phyloP scores from a whole-genome alignment of 2,329 filamentous ascomycete genomes.

The Huntiella omanensis region DNA sequence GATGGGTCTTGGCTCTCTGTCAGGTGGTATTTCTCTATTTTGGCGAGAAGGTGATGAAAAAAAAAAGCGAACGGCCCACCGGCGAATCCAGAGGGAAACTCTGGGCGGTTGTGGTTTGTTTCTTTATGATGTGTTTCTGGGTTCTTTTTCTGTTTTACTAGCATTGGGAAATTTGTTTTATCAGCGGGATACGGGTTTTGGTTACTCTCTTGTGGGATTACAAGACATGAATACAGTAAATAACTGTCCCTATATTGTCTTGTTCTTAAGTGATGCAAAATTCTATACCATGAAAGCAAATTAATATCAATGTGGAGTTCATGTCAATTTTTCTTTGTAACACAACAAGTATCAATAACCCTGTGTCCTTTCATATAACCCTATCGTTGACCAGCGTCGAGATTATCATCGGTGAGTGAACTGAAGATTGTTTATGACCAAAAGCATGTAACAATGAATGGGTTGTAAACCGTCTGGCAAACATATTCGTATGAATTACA shows the following conservation, averaged over 20 bases:
- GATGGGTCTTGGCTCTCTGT: neutral
- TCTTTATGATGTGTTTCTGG: neutral
- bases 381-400: too few species aligned
- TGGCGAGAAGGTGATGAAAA: neutral
- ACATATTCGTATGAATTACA: too few species aligned
- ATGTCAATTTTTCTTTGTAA: too few species aligned
- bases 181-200: constrained; percentile 1
- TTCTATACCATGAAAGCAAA: too few species aligned
- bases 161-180: neutral
- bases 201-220: constrained; percentile 2
- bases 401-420: too few species aligned
- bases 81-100: neutral
- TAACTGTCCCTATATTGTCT: neutral
- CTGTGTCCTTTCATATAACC: too few species aligned
- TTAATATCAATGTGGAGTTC: too few species aligned
- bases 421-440: too few species aligned
- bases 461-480: too few species aligned
- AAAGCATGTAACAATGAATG: too few species aligned
- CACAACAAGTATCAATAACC: too few species aligned
- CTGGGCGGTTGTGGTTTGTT: neutral
- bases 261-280: too few species aligned
- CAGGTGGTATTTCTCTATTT: neutral
- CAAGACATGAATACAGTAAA: constrained; percentile 4
- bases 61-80: neutral
- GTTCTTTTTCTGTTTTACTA: neutral